Base-by-base conservation (phyloP, 768 basidiomycete genomes). In the Mycena sanguinolenta region DNA sequence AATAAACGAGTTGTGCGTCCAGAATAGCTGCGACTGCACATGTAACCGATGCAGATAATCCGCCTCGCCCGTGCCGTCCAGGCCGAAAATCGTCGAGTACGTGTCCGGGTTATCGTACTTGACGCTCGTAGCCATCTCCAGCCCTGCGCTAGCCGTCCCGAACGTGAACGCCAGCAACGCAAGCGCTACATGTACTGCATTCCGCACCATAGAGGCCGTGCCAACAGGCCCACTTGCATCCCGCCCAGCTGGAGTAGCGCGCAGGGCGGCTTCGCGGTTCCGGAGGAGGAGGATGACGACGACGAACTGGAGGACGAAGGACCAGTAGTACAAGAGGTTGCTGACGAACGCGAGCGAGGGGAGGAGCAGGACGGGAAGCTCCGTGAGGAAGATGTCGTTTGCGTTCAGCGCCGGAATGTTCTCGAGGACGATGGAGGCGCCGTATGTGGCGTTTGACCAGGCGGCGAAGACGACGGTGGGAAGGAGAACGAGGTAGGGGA, bases 101-200 rank as follows among this genome's bases (percentile, higher is more conserved):
- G 27, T 6, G 9, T 59, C 42, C 13, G 39, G 21, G 14, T 13
- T 53, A 36, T 49, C 62, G 21, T n/a, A 63, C 34, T 61, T 42
- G 2, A 68, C 69, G 28, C 44, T 65, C 52, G 63, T 62, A 28
- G 67, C 70, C 39, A 74, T n/a, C n/a, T n/a, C n/a, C n/a, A n/a
- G n/a, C n/a, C n/a, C n/a, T 44, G 34, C 21, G 17, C n/a, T 36
- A 46, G 73, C 73, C 6, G 69, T 74, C 25, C 70, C 70, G 7
- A 74, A 58, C 25, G 50, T 38, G 28, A 71, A 74, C 25, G 42
- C 52, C n/a, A 74, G 73, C 9, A 34, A 14, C 19, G 70, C 73
- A 23, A 74, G 69, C 13, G 53, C 23, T 32, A 21, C 70, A 38
- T 74, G 70, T 27, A 71, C 1, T 2, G 49, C 64, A 23, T 52